A percentile compares a stretch with the other conserved stretches of the same genome.
Evolutionary conservation across 441 rosid genomes (phyloP).

Genomic region (Populus hybrid): DNA sequence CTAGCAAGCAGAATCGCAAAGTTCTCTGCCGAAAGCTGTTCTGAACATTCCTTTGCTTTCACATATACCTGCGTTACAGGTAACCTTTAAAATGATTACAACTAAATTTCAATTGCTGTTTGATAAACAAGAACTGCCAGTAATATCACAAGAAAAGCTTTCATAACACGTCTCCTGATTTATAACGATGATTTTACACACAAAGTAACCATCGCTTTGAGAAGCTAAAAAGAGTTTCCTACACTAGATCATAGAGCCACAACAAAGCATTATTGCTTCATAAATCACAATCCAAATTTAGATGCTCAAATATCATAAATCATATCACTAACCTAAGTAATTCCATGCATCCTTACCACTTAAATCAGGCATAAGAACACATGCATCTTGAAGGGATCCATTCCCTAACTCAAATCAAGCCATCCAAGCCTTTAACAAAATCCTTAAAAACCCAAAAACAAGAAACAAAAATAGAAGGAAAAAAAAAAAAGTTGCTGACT

Average conservation of each 20-base stretch:
- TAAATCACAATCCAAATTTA: not conserved
- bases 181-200: not conserved
- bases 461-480: no score
- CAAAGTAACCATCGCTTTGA: not conserved
- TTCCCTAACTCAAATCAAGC: not conserved
- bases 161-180: not conserved
- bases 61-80: constrained; percentile 59
- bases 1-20: constrained; percentile 73
- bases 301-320: not conserved
- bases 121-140: not conserved
- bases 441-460: no score
- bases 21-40: constrained; percentile 68
- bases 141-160: not conserved
- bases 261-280: not conserved
- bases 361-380: not conserved
- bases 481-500: no score
- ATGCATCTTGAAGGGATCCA: not conserved
- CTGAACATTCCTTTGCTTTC: constrained; percentile 77
- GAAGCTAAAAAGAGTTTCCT: not conserved
- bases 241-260: not conserved
- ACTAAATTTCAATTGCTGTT: not conserved
- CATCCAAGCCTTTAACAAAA: not conserved
- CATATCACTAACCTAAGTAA: not conserved
- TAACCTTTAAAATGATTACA: not conserved
- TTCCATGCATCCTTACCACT: no score